These are phyloP conservation scores for Nakazawaea holstii DNA, from an alignment of 805 yeast genomes.

Conservation along the genomic window DNA sequence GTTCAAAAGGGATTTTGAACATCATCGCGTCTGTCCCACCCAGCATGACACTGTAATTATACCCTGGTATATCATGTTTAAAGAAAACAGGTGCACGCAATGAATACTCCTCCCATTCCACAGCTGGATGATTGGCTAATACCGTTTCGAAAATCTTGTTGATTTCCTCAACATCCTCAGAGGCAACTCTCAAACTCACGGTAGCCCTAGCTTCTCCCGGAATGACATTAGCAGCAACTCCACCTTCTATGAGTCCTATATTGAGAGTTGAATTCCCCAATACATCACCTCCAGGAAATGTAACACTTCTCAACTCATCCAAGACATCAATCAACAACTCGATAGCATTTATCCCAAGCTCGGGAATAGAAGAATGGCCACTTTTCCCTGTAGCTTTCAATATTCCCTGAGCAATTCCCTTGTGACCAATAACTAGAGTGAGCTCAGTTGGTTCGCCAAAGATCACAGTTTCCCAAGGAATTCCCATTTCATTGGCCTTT, in stretches of 20 bases:
- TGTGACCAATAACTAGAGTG: slow-evolving; percentile 66
- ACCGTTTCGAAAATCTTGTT: too few relatives aligned
- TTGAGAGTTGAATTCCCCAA: slow-evolving; percentile 61
- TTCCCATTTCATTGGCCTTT: slow-evolving; percentile 33
- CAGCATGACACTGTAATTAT: slow-evolving; percentile 40
- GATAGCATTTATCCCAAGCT: slow-evolving; percentile 59
- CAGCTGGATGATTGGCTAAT: too few relatives aligned
- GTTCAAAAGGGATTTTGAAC: slow-evolving; percentile 14
- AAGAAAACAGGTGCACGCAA: too few relatives aligned
- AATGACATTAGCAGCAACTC: slow-evolving; percentile 62
- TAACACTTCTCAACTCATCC: slow-evolving; percentile 33
- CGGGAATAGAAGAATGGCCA: slow-evolving; percentile 67
- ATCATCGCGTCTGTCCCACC: slow-evolving; percentile 34
- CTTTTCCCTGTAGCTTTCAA: slow-evolving; percentile 48
- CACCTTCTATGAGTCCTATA: slow-evolving; percentile 52
- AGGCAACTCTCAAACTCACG: slow-evolving; percentile 48
- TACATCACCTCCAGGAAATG: slow-evolving; percentile 44
- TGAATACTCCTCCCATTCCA: too few relatives aligned
- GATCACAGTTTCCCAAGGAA: slow-evolving; percentile 54
- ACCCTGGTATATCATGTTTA: slow-evolving; percentile 25
- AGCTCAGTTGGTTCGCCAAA: slow-evolving; percentile 77
- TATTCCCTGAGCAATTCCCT: slow-evolving; percentile 44
- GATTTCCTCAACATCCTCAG: slow-evolving; percentile 13
- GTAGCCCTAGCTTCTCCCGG: slow-evolving; percentile 52
- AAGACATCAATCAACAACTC: slow-evolving; percentile 48